These are phyloP conservation scores for Lactarius hatsudake DNA, from an alignment of 768 basidiomycete genomes.

Conservation along the genomic window DNA sequence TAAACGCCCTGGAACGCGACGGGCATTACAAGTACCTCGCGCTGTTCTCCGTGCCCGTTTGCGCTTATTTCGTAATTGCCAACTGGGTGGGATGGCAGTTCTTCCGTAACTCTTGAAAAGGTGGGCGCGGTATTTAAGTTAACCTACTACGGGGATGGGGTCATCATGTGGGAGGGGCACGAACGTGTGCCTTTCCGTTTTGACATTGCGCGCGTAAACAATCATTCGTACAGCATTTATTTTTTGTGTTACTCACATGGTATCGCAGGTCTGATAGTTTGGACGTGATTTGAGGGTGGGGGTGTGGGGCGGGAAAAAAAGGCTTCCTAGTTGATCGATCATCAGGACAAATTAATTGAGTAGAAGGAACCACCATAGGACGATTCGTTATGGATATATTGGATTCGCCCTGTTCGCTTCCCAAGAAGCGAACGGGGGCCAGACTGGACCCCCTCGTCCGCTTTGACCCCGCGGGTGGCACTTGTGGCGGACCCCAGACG, in stretches of 20 bases:
- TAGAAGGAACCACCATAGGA: background rate
- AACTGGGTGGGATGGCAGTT: slow-evolving; percentile 99
- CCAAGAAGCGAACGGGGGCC: background rate
- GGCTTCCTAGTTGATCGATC: slow-evolving; percentile 13
- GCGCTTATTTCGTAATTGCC: slow-evolving; percentile 88
- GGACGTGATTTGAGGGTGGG: background rate
- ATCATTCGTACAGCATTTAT: slow-evolving; percentile 3
- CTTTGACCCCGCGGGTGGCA: slow-evolving; percentile 8
- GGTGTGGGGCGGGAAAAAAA: background rate
- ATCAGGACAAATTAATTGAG: background rate
- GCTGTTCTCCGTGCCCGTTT: slow-evolving; percentile 75
- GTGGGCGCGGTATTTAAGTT: no score
- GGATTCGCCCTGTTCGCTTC: background rate
- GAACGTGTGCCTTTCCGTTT: background rate
- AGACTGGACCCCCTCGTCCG: background rate
- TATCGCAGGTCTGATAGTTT: background rate
- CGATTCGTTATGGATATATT: slow-evolving; percentile 21
- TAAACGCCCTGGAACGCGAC: slow-evolving; percentile 66
- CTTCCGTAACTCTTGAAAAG: slow-evolving; percentile 62
- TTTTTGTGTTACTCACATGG: background rate
- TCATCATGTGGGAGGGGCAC: background rate
- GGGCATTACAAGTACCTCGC: slow-evolving; percentile 89
- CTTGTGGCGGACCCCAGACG: background rate
- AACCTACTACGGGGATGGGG: no score
- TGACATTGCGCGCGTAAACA: slow-evolving; percentile 16